phyloP scores from a whole-genome alignment of 805 yeast genomes.

The Zygosaccharomyces bailii region DNA sequence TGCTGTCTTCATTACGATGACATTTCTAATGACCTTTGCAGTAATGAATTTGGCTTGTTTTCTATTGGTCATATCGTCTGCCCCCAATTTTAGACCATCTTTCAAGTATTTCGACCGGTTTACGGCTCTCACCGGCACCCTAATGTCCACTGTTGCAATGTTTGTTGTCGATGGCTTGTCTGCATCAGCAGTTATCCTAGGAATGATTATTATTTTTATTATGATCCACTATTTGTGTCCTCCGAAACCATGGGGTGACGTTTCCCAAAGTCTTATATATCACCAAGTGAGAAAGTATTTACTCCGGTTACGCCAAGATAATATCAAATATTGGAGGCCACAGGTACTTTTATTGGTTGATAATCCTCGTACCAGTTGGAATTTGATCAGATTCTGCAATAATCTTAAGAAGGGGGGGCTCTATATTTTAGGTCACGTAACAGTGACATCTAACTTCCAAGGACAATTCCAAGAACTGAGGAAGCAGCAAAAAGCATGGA shows the following conservation, averaged over 20 bases:
- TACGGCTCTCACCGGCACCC: slow-evolving; percentile 77
- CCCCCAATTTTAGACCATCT: slow-evolving; percentile 98
- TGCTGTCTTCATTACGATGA: slow-evolving; percentile 95
- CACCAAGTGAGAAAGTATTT: slow-evolving; percentile 92
- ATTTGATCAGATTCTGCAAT: slow-evolving; percentile 86
- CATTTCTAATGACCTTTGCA: slow-evolving; percentile 91
- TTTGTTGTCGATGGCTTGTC: slow-evolving; percentile 89
- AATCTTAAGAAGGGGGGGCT: slow-evolving; percentile 94
- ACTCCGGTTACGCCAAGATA: slow-evolving; percentile 78
- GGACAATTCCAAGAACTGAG: slow-evolving; percentile 63
- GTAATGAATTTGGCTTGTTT: slow-evolving; percentile 94
- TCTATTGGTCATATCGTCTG: slow-evolving; percentile 78
- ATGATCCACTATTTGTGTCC: slow-evolving; percentile 88
- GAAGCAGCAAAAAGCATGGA: slow-evolving; percentile 78
- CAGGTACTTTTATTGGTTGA: slow-evolving; percentile 86
- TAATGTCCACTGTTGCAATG: slow-evolving; percentile 77
- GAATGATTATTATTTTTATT: slow-evolving; percentile 62
- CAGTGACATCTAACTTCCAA: slow-evolving; percentile 55
- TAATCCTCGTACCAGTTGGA: slow-evolving; percentile 90
- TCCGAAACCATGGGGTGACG: slow-evolving; percentile 98
- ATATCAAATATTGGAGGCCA: slow-evolving; percentile 98
- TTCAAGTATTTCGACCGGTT: slow-evolving; percentile 79
- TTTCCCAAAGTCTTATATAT: slow-evolving; percentile 88
- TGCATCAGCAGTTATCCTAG: slow-evolving; percentile 70
- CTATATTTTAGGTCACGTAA: slow-evolving; percentile 88